Base-by-base conservation (phyloP, 1,284 basidiomycete species). In the Apiotrichum mycotoxinovorans region DNA sequence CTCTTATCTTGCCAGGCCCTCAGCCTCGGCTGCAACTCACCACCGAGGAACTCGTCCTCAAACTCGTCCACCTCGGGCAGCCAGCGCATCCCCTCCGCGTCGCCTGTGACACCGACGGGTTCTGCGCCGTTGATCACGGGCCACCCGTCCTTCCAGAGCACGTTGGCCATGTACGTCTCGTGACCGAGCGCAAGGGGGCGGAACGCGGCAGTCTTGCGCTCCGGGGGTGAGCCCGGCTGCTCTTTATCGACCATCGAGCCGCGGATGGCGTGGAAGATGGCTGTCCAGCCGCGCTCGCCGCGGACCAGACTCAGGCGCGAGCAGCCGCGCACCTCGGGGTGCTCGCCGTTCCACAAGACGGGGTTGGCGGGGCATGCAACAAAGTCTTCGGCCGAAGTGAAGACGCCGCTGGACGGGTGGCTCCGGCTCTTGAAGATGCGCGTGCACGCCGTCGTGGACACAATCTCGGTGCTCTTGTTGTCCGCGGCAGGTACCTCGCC, bases 141-240 rank as follows among this genome's bases (percentile, higher is more conserved):
- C 66, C 66, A 67, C 34, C 56, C 66, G 22, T 65, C 63, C 17
- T 54, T 40, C 66, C 66, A 67, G 40, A 62, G 57, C 23, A 63
- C 51, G 3, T 58, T 58, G 8, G 58, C 49, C 38, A 67, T 37
- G 53, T 66, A 67, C n/a, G 62, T 61, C 45, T 67, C 66, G n/a
- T 61, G 40, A 3, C 64, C 64, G 10, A 67, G 17, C 30, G 45
- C 5, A 7, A 35, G 59, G 2, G 60, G 63, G 33, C 23, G 40
- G 25, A 43, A 38, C 26, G 15, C 34, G 30, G n/a, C 3, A 5
- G 20, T 10, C 26, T 8, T 18, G 12, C 9, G 34, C 20, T 14
- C n/a, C 15, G 30, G 5, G 30, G 7, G 12, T 5, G 12, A 12
- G 30, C 30, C 30, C 30, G 12, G 5, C 10, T 17, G 23, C 18